Evolutionary conservation across 2,329 filamentous ascomycete species (phyloP), one percentile per base, ranked within the genome.

Genomic region (Hysterium pulicare): DNA sequence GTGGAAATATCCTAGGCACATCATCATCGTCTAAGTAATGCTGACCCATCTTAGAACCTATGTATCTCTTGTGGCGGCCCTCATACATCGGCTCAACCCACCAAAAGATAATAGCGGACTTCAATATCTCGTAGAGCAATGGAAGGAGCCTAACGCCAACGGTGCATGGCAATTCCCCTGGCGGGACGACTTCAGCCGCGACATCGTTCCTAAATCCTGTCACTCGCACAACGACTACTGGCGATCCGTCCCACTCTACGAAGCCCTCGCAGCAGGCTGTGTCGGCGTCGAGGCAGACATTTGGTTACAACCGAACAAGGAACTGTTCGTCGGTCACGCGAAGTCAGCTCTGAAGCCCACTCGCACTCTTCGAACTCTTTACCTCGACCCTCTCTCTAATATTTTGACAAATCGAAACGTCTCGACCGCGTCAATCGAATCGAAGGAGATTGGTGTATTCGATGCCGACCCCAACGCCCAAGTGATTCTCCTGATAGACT

Each of bases 401-500:
- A 70, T 62, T 5, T 71, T 68, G 3, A 58, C 53, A 2, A 50
- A 59, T 13, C 54, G 54, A 3, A 58, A 60, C 16, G 50, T 57
- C 3, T 56, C 55, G 5, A 26, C 34, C 2, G 49, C 56, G 3
- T 55, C 46, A 3, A 44, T 21, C 2, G 40, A 33, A 6, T 37
- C 59, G 9, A 68, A 69, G 34, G 42, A 54, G 36, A 35, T 53
- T 33, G 84, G 84, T 10, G 67, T 88, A 4, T 75, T 73, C 40
- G 71, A 74, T 33, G 49, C 57, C 9, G 61, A 66, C 22, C 58
- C 64, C 0, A 47, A 46, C 5, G 62, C 66, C 31, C 60, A 78
- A 0, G 62, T 87, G 1, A 71, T 78, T 4, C 71, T 90, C 3
- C 72, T 89, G 4, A 73, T 90, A 22, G 86, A 90, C 60, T 68